A percentile compares a stretch with the other conserved stretches of the same genome.
phyloP scores from a whole-genome alignment of 495 filamentous ascomycete species.

The Lasiosphaeris hirsuta region DNA sequence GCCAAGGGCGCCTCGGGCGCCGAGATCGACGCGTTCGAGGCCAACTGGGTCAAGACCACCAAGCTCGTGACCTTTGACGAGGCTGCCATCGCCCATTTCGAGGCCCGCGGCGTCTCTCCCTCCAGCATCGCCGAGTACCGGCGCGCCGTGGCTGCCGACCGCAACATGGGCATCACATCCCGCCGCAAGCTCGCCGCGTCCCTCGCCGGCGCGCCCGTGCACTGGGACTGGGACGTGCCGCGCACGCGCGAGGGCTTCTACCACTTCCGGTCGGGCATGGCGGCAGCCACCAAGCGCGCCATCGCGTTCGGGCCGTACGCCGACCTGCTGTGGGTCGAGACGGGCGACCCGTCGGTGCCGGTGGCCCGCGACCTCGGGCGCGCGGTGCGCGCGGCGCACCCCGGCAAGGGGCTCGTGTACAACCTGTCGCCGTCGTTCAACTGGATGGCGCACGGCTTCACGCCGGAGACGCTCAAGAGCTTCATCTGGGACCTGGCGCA shows the following conservation, averaged over 20 bases:
- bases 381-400: constrained; percentile 61
- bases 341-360: constrained; percentile 76
- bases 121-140: constrained; percentile 65
- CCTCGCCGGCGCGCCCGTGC: constrained; percentile 54
- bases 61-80: constrained; percentile 90
- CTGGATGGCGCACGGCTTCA: constrained; percentile 95
- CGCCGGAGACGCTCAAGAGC: constrained; percentile 67
- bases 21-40: constrained; percentile 82
- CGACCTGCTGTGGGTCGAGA: constrained; percentile 96
- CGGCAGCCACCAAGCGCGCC: constrained; percentile 87
- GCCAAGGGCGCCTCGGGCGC: constrained; percentile 65
- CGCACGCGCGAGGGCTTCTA: constrained; percentile 95
- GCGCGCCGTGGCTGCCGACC: constrained; percentile 52
- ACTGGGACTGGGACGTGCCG: constrained; percentile 88
- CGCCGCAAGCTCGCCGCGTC: constrained; percentile 67
- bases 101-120: constrained; percentile 56
- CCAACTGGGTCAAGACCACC: constrained; percentile 85
- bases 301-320: constrained; percentile 88
- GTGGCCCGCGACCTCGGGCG: constrained; percentile 71
- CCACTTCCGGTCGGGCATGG: constrained; percentile 86
- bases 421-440: constrained; percentile 96
- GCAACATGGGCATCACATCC: constrained; percentile 69
- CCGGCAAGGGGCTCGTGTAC: constrained; percentile 89
- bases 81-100: constrained; percentile 73
- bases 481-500: constrained; percentile 96